Conservation (phyloP, 768 basidiomycete species). For the Pseudohyphozyma bogoriensis region DNA sequence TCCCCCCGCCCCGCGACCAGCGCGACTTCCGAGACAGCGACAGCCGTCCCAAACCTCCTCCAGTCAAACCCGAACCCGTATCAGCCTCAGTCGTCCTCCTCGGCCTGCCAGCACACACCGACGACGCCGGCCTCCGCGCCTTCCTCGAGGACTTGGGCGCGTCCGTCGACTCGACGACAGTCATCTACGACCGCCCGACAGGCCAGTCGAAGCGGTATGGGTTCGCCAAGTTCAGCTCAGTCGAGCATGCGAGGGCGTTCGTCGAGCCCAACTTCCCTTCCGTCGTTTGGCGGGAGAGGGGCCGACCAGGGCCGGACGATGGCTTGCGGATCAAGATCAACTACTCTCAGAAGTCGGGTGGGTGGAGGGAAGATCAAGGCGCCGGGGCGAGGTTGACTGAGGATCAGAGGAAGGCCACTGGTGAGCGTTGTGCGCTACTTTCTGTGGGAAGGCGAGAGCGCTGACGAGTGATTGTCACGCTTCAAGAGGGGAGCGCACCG, state of each 20-base stretch:
- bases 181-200: constrained; percentile 92
- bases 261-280: constrained; percentile 84
- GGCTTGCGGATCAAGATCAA: constrained; percentile 90
- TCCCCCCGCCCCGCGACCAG: not conserved
- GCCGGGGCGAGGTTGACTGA: constrained; percentile 47
- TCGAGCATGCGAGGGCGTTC: constrained; percentile 80
- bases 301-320: constrained; percentile 59
- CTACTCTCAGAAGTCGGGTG: constrained; percentile 46
- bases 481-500: constrained; percentile 55
- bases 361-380: constrained; percentile 46
- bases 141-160: constrained; percentile 36
- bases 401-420: constrained; percentile 8
- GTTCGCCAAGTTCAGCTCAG: constrained; percentile 81
- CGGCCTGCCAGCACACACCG: constrained; percentile 25
- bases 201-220: constrained; percentile 92
- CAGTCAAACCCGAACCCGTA: constrained; percentile 19
- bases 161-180: constrained; percentile 48
- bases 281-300: constrained; percentile 81
- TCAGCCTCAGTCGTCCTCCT: constrained; percentile 33
- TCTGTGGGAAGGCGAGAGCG: not conserved
- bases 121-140: constrained; percentile 33
- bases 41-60: not conserved
- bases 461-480: not conserved
- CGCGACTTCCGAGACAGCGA: not conserved
- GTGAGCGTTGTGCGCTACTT: not conserved